phyloP scores from a whole-genome alignment of 148 eudicot species.

The Suaeda aralocaspica region DNA sequence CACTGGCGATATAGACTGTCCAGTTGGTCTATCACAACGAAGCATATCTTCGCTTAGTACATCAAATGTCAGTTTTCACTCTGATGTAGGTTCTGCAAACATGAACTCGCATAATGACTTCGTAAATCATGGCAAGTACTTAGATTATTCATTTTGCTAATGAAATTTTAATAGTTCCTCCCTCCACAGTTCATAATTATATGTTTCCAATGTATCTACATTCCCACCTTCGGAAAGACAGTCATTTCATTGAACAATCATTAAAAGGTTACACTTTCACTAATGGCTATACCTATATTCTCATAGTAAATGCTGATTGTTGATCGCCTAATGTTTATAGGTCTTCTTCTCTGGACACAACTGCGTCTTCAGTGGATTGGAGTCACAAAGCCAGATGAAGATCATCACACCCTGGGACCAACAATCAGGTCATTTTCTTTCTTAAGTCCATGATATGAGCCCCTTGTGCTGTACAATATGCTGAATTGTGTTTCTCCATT shows the following conservation, averaged over 20 bases:
- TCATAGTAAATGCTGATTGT: not conserved
- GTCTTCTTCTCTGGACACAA: slow-evolving; percentile 69
- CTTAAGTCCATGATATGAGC: slow-evolving; percentile 1
- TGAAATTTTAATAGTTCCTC: not conserved
- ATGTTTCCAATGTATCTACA: not conserved
- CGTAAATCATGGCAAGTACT: slow-evolving; percentile 65
- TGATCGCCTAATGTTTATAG: slow-evolving; percentile 28
- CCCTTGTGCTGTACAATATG: not conserved
- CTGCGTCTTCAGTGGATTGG: slow-evolving; percentile 65
- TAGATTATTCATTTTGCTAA: not conserved
- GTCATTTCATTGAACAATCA: not conserved
- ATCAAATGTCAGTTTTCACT: slow-evolving; percentile 52
- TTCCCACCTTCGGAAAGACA: not conserved
- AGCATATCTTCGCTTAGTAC: slow-evolving; percentile 64
- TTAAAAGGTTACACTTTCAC: not conserved
- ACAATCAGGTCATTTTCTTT: slow-evolving; percentile 43
- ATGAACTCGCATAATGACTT: slow-evolving; percentile 43
- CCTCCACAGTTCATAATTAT: too few species aligned
- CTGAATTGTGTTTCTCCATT: too few species aligned
- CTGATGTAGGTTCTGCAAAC: slow-evolving; percentile 32
- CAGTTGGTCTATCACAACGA: slow-evolving; percentile 56
- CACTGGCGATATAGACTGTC: slow-evolving; percentile 56
- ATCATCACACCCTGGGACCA: slow-evolving; percentile 34
- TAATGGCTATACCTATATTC: not conserved
- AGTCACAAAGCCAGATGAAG: slow-evolving; percentile 33